These are phyloP conservation scores for Globisporangium nunn DNA, from an alignment of 352 stramenopile genomes.

Conservation along the genomic window DNA sequence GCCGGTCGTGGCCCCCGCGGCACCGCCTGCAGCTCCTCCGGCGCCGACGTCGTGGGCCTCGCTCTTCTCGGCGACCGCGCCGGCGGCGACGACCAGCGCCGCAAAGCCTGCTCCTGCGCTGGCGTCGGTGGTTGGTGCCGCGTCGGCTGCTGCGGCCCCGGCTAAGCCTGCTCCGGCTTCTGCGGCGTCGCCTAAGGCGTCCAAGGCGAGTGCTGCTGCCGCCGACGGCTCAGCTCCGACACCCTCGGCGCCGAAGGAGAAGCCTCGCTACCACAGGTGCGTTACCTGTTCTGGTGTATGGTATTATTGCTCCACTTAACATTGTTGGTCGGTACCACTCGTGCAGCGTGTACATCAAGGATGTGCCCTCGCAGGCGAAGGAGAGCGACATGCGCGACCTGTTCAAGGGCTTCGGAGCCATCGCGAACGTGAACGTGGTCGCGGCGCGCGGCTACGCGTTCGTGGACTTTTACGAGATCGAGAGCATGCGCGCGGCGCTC, in stretches of 20 bases:
- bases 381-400: conserved; percentile 70
- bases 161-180: conserved; percentile 12
- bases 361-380: conserved; percentile 67
- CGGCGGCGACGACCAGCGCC: conserved; percentile 6
- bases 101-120: conserved; percentile 9
- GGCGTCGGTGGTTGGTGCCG: conserved; percentile 14
- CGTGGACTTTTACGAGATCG: conserved; percentile 74
- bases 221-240: conserved; percentile 11
- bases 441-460: conserved; percentile 65
- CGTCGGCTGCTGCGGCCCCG: conserved; percentile 19
- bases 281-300: neutral
- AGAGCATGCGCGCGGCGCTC: conserved; percentile 69
- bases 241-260: conserved; percentile 38
- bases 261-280: conserved; percentile 34
- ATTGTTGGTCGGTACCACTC: conserved; percentile 1
- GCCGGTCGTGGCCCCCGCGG: conserved; percentile 12
- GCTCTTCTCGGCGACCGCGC: conserved; percentile 27
- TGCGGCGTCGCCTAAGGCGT: conserved; percentile 11
- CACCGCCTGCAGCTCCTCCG: conserved; percentile 10
- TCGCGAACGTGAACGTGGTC: conserved; percentile 64
- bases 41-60: conserved; percentile 51
- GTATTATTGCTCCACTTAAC: neutral
- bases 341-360: conserved; percentile 68
- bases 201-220: conserved; percentile 2
- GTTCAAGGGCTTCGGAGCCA: conserved; percentile 71